phyloP scores from a whole-genome alignment of 257 asterid genomes.

The Gardenia jasminoides region DNA sequence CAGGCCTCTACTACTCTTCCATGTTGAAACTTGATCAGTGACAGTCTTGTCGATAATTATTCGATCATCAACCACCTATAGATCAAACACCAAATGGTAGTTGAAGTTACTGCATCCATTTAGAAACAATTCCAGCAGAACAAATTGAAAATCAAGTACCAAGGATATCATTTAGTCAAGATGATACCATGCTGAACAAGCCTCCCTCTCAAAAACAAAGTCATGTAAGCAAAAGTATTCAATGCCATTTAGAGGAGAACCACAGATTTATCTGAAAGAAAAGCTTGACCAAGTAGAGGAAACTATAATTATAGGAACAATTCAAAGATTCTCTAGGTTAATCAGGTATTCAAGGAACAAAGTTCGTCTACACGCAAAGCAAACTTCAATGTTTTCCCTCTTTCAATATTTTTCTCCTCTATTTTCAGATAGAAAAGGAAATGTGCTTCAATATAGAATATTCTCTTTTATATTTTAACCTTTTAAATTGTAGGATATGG shows the following conservation, averaged over 20 bases:
- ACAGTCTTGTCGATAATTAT: slow-evolving; percentile 86
- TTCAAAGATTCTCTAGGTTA: neutral
- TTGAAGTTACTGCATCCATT: neutral
- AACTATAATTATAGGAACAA: neutral
- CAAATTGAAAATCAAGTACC: neutral
- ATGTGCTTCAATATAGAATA: neutral
- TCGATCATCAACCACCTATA: slow-evolving; percentile 84
- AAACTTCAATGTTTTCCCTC: neutral
- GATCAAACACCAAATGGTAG: neutral
- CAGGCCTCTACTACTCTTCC: slow-evolving; percentile 94
- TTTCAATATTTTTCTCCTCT: neutral
- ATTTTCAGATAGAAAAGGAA: neutral
- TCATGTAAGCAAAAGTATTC: neutral
- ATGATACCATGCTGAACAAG: neutral
- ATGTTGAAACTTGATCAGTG: slow-evolving; percentile 90
- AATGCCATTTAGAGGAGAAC: neutral
- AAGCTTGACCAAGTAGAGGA: neutral
- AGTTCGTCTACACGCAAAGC: neutral
- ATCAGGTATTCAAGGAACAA: neutral
- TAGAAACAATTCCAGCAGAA: neutral
- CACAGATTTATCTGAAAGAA: neutral
- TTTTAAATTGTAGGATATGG: neutral
- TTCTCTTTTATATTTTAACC: neutral
- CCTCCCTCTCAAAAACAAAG: neutral
- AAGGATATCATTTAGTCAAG: neutral